Conservation (phyloP, 306 rosid genomes). For the Pyrus betulifolia region DNA sequence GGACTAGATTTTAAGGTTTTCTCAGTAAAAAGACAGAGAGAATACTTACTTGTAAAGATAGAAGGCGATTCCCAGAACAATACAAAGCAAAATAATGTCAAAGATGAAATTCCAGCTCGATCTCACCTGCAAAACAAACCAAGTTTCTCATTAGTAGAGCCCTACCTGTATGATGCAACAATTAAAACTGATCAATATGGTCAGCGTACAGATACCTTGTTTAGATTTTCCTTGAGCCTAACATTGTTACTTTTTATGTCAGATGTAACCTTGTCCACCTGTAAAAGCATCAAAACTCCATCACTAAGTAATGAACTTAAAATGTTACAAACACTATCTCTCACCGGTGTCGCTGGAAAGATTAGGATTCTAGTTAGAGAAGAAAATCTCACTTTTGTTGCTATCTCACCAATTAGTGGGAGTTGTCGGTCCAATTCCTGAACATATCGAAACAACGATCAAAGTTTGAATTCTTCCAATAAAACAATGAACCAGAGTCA, state of each 20-base stretch:
- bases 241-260: slow-evolving; percentile 58
- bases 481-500: slow-evolving; percentile 10
- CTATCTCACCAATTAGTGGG: slow-evolving; percentile 83
- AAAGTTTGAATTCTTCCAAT: slow-evolving; percentile 5
- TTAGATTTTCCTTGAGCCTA: slow-evolving; percentile 65
- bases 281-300: slow-evolving; percentile 14
- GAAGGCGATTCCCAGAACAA: slow-evolving; percentile 64
- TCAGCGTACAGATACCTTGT: slow-evolving; percentile 40
- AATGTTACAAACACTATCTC: not conserved
- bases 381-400: slow-evolving; percentile 45
- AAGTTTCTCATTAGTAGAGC: slow-evolving; percentile 13
- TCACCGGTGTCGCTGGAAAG: not conserved
- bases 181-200: not conserved
- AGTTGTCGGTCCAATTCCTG: slow-evolving; percentile 91
- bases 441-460: slow-evolving; percentile 17
- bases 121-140: slow-evolving; percentile 54
- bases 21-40: not conserved
- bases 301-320: slow-evolving; percentile 6
- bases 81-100: slow-evolving; percentile 65
- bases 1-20: not conserved
- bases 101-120: slow-evolving; percentile 83
- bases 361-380: not conserved
- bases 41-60: slow-evolving; percentile 56
- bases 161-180: not conserved
- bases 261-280: slow-evolving; percentile 65